Evolutionary conservation across 2,329 filamentous ascomycete species (phyloP), one percentile per base, ranked within the genome.

Genomic region (Cytospora piceae): DNA sequence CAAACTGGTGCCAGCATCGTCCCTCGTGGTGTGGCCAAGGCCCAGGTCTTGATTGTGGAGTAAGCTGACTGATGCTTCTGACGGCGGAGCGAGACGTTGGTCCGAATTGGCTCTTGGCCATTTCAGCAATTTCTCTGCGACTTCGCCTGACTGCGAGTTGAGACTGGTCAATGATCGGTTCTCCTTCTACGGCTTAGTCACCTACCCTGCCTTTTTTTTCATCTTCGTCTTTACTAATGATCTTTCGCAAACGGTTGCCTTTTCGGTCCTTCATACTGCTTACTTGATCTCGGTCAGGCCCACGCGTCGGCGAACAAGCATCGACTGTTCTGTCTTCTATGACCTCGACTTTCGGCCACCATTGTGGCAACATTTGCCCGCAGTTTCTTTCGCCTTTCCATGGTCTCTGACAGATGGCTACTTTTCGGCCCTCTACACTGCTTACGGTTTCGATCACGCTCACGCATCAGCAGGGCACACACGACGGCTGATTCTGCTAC

Each of bases 31-130:
- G 75, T 84, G 27, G 73, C 78, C 49, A 74, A 81, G 72, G 78
- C 81, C 1, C 80, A 83, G 64, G 82, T 84, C 2, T 73, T 84
- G 66, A 78, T 82, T 71, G 83, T 83, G 81, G 77, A 79, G 72
- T 81, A 70, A 72, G 24, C 31, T 22, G 17, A 14, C 8, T 8
- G 27, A 11, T 22, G 20, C 8, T 24, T 22, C 6, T 24, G 24
- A 6, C 37, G 15, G 37, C 29, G 20, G 37, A 9, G 29, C n/a
- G 51, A 49, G 24, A 6, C 57, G 42, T 24, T 34, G 29, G 29
- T 52, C 29, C 24, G 4, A 24, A 12, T 58, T 17, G 29, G 39
- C 8, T 34, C 27, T 8, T 51, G 27, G 3, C 39, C 39, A 32
- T 49, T 49, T 22, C n/a, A 2, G n/a, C 46, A 24, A 24, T 49